Evolutionary conservation across 768 basidiomycete genomes (phyloP), one percentile per base, ranked within the genome.

Genomic region (Cystobasidiopsis lactophilus): DNA sequence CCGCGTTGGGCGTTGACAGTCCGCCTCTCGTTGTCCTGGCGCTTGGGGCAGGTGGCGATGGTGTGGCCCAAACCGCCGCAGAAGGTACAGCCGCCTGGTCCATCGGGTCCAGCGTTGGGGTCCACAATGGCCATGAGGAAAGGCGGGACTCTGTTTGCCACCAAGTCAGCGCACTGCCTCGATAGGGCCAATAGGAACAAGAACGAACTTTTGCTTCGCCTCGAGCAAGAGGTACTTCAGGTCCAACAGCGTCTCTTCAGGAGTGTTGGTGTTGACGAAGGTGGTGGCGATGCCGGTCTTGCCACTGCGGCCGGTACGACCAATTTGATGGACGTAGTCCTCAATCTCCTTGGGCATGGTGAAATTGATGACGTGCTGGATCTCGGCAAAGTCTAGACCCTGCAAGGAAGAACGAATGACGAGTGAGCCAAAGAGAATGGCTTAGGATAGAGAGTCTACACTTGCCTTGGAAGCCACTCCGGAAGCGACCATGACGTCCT

Each of bases 321-420:
- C 93, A 59, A 96, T 96, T 67, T 98, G 91, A 70, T 98, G 93
- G 47, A 96, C 91, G 62, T 98, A 98, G 66, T 98, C 93, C 68
- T 98, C 93, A 57, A 98, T 98, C 70, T 98, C 93, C 67, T 96
- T 98, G 0, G 93, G 93, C 93, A 98, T 96, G 29, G 83, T 79
- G 66, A 89, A 98, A 57, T 95, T 96, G 67, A 98, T 95, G 64
- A 96, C 89, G 65, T 95, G 93, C 61, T 95, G 88, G 54, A 98
- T 91, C 63, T 96, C 93, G 66, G 82, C 88, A 69, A 98, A 98
- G 68, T 98, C 93, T 55, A 98, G 76, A 27, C 93, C 93, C 67
- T 52, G 40, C n/a, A n/a, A n/a, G 21, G 24, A 9, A 11, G 41
- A 26, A 44, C n/a, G n/a, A n/a, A n/a, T n/a, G n/a, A n/a, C n/a